phyloP scores from a whole-genome alignment of 495 filamentous ascomycete species.

The Elasticomyces elasticus region DNA sequence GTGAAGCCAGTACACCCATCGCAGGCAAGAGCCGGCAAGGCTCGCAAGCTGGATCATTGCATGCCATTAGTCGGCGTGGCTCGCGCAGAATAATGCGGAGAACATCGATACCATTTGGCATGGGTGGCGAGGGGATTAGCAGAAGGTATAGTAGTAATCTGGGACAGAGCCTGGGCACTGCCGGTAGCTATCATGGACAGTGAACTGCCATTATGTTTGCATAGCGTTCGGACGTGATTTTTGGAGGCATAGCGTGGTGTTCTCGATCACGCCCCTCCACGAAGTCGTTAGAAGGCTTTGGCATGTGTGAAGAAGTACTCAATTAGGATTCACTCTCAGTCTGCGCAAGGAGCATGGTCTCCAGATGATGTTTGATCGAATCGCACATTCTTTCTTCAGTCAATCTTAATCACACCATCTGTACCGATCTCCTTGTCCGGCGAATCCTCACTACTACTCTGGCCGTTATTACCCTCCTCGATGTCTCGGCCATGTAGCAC shows the following conservation, averaged over 20 bases:
- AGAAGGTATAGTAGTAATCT: constrained; percentile 19
- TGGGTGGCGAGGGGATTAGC: constrained; percentile 14
- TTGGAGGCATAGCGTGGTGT: too few relatives aligned
- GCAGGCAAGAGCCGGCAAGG: not conserved
- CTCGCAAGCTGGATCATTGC: not conserved
- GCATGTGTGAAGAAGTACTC: too few relatives aligned
- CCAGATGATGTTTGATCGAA: too few relatives aligned
- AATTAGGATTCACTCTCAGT: too few relatives aligned
- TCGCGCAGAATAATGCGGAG: constrained; percentile 5
- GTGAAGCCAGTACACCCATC: not conserved
- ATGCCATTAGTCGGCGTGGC: constrained; percentile 6
- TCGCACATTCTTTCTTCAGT: too few relatives aligned
- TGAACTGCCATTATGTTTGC: too few relatives aligned
- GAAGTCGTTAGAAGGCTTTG: too few relatives aligned
- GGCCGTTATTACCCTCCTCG: not conserved
- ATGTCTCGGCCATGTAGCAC: not conserved
- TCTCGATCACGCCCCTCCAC: too few relatives aligned
- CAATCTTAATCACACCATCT: not conserved
- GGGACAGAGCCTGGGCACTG: constrained; percentile 18
- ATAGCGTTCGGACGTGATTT: too few relatives aligned
- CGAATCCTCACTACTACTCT: not conserved
- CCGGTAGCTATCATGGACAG: constrained; percentile 3
- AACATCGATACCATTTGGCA: constrained; percentile 19
- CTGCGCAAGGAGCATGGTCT: too few relatives aligned
- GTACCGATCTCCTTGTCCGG: not conserved